Base-by-base conservation (phyloP, 345 rosid genomes). In the Brassica carinata region DNA sequence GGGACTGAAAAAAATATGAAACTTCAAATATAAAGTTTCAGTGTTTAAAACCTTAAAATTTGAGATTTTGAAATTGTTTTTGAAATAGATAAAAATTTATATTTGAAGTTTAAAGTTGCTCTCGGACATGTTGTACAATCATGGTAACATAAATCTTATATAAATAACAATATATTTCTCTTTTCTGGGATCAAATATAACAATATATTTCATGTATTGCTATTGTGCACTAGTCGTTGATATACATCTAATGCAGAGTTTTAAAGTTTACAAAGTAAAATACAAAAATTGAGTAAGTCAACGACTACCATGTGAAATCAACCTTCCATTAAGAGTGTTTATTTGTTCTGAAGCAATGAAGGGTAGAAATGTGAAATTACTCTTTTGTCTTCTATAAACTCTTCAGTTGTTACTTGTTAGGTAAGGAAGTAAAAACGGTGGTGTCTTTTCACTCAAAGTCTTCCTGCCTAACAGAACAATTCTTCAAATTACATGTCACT, bases 321-420 rank as follows among this genome's bases (percentile, higher is more conserved):
- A 69, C 40, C 19, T 48, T 48, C 61, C 2, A 69, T 5, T 14
- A 5, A 69, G 40, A 69, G 45, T 51, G 43, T n/a, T 70, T 62
- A 70, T n/a, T 51, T 64, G 63, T 70, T 70, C 23, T 51, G 30
- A 31, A 71, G 65, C 48, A 55, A 51, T 57, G 62, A 57, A 48
- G 17, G 57, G 17, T 57, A 61, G 14, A 72, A 23, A 63, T 45
- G 61, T 5, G 29, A 43, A 15, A 6, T 15, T 43, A 64, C 77
- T 63, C 29, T 45, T 43, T 23, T 27, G 5, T 64, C 18, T 15
- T 15, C 1, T 5, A 34, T 34, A 34, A 11, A 30, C n/a, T 11
- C 4, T 64, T 17, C 33, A 3, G 33, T 64, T 64, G 64, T 74
- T 45, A 64, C 77, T 64, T 64, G 33, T 30, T 13, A 1, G 64